Evolutionary conservation across 495 filamentous ascomycete species (phyloP).

Genomic region (Aspergillus saccharolyticus): DNA sequence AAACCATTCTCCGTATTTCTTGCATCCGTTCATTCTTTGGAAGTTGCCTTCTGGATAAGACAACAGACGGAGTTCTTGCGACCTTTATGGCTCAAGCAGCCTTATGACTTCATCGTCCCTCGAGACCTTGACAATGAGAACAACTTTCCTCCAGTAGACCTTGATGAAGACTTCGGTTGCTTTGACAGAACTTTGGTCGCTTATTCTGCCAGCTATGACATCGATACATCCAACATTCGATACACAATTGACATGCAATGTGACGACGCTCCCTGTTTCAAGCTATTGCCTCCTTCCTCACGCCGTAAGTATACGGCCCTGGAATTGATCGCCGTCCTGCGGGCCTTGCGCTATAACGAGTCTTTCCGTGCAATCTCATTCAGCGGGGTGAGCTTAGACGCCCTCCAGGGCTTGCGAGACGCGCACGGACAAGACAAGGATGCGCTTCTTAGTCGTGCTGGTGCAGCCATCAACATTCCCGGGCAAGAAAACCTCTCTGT

Average conservation of each 20-base stretch:
- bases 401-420: constrained; percentile 58
- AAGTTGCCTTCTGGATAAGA: constrained; percentile 70
- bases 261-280: constrained; percentile 78
- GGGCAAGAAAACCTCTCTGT: constrained; percentile 56
- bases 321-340: constrained; percentile 81
- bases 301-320: constrained; percentile 58
- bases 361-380: constrained; percentile 85
- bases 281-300: constrained; percentile 62
- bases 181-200: constrained; percentile 81
- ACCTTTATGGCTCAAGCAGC: constrained; percentile 74
- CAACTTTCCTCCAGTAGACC: constrained; percentile 54
- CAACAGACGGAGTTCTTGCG: constrained; percentile 72
- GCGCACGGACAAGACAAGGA: constrained; percentile 58
- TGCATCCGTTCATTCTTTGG: constrained; percentile 70
- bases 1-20: constrained; percentile 62
- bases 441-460: constrained; percentile 52
- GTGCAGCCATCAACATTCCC: constrained; percentile 52
- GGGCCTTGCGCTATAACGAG: constrained; percentile 87
- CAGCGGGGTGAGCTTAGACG: constrained; percentile 64
- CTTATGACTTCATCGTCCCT: constrained; percentile 60
- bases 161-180: constrained; percentile 70
- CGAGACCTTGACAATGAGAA: constrained; percentile 55
- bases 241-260: constrained; percentile 73
- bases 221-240: constrained; percentile 65
- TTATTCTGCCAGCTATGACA: constrained; percentile 74